These are phyloP conservation scores for Chaetoceros muelleri DNA, from an alignment of 108 stramenopile genomes.

Conservation along the genomic window DNA sequence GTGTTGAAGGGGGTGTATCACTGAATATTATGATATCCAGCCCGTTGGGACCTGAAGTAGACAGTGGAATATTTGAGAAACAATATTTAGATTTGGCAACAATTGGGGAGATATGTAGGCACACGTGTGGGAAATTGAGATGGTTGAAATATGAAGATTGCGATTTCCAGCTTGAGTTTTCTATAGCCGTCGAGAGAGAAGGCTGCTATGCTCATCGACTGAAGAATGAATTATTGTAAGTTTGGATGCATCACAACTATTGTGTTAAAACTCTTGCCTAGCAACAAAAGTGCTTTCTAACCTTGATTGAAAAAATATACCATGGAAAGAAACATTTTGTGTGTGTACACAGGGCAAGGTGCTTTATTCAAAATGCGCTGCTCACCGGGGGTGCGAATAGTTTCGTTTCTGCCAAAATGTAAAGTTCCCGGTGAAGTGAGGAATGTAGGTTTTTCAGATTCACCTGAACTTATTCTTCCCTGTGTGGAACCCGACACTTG, in stretches of 20 bases:
- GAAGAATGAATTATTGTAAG: too few relatives aligned
- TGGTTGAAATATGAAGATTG: too few relatives aligned
- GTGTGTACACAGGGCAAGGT: slow-evolving; percentile 36
- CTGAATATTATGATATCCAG: slow-evolving; percentile 61
- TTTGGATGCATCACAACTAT: too few relatives aligned
- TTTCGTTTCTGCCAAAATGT: slow-evolving; percentile 25
- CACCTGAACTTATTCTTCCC: slow-evolving; percentile 56
- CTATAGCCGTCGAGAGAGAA: too few relatives aligned
- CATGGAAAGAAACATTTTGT: slow-evolving; percentile 17
- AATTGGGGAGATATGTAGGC: slow-evolving; percentile 49
- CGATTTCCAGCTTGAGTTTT: too few relatives aligned
- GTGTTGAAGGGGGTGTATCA: slow-evolving; percentile 32
- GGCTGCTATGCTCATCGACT: too few relatives aligned
- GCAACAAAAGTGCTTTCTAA: too few relatives aligned
- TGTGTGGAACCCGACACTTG: slow-evolving; percentile 49
- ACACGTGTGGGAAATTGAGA: slow-evolving; percentile 52
- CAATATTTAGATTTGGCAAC: slow-evolving; percentile 75
- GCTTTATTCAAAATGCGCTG: slow-evolving; percentile 75
- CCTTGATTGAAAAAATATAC: too few relatives aligned
- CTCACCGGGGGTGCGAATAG: slow-evolving; percentile 56
- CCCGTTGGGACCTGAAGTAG: slow-evolving; percentile 19
- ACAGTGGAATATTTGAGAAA: too few relatives aligned
- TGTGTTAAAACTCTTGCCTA: too few relatives aligned
- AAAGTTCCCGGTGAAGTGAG: slow-evolving; percentile 9
- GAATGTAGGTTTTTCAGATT: slow-evolving; percentile 23